Evolutionary conservation across 2,329 filamentous ascomycete genomes (phyloP), one percentile per base, ranked within the genome.

Genomic region (Claviceps fusiformis): DNA sequence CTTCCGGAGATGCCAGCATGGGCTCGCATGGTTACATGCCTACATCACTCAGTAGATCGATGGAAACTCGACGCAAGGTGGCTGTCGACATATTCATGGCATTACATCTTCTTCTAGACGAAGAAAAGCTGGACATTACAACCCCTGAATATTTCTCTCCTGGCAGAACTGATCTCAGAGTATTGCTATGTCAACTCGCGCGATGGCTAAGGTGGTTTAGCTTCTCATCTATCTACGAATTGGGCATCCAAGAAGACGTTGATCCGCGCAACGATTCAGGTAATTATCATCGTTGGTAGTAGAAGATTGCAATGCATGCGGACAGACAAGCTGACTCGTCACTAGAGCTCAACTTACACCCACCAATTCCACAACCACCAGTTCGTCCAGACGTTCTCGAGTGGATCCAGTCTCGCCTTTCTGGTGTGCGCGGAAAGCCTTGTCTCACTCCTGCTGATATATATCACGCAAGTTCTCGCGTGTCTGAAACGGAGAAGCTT

Each of bases 71-170:
- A 47, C 75, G 79, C 55, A 83, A 76, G 63, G 71, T 82, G 54
- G 76, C 86, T 39, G 73, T 85, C 65, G 80, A 87, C 63, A 76
- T 87, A 53, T 78, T 92, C 43, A 74, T 95, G 59, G 86, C 81
- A 0, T 74, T 98, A 13, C 93, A 98, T 70, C 75, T 97, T 3
- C 73, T 95, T n/a, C 78, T 87, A 0, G 92, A 98, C 67, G 93
- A 98, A 66, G 78, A 87, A 59, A 97, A 95, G 65, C 78, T 98
- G 1, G 82, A 88, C 58, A 79, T 84, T 5, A 73, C 76, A 58
- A 68, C 69, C 0, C 70, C 74, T 0, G 74, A 77, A 52, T 70
- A 71, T 44, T 60, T 63, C 2, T 73, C 74, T 3, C 71, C 73
- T 0, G 72, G 75, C 0, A 70, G 73, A 31, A 67, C 69, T 10